Percentiles rank a stretch among this genome's conserved stretches.
phyloP scores from a whole-genome alignment of 2,329 filamentous ascomycete species.

The Dendrostoma leiphaemia region DNA sequence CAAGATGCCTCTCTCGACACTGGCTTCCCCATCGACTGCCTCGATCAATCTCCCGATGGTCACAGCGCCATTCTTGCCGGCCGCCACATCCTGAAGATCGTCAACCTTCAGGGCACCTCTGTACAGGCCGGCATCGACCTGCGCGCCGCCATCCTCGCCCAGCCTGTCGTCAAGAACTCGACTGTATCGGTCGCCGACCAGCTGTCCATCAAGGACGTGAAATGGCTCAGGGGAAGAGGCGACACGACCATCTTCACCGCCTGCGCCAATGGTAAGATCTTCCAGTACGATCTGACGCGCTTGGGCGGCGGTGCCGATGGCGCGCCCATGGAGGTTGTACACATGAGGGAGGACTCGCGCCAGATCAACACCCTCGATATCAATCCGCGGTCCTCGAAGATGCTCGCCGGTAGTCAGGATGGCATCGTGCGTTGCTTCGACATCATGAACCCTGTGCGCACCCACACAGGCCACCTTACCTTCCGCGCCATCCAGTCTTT shows the following conservation, averaged over 20 bases:
- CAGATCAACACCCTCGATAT: constrained; percentile 64
- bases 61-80: constrained; percentile 56
- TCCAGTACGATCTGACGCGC: constrained; percentile 59
- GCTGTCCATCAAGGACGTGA: constrained; percentile 62
- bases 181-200: constrained; percentile 48
- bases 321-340: constrained; percentile 52
- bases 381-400: constrained; percentile 55
- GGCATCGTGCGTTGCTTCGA: constrained; percentile 63
- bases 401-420: constrained; percentile 64
- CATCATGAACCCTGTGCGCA: constrained; percentile 46
- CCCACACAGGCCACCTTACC: constrained; percentile 46
- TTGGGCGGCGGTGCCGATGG: constrained; percentile 40
- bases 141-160: constrained; percentile 52
- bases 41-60: constrained; percentile 59
- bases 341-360: constrained; percentile 59
- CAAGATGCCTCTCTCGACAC: constrained; percentile 54
- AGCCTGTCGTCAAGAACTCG: constrained; percentile 41
- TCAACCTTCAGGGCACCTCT: constrained; percentile 52
- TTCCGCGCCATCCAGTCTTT: constrained; percentile 48
- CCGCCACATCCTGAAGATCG: constrained; percentile 59
- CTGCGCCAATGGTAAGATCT: constrained; percentile 63
- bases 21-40: constrained; percentile 51
- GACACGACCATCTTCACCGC: constrained; percentile 59
- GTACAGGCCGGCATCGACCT: constrained; percentile 59
- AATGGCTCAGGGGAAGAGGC: constrained; percentile 48